Percentiles rank a stretch among this genome's conserved stretches.
Conservation (phyloP, 2,329 filamentous ascomycete species). For the Fusarium duplospermum region DNA sequence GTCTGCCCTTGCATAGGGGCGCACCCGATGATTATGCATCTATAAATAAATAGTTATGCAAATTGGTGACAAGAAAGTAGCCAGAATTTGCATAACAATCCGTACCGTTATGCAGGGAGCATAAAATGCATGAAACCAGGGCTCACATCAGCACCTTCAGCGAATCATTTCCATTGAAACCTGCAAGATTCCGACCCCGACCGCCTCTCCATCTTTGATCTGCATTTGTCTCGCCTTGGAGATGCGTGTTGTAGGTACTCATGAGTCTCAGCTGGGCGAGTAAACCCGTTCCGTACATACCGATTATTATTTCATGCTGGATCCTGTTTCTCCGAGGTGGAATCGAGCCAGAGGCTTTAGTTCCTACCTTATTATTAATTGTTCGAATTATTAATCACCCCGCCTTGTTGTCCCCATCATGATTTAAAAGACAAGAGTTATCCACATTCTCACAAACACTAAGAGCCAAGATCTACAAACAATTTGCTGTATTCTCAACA, state of each 20-base stretch:
- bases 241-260: too few relatives aligned
- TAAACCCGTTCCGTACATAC: neutral
- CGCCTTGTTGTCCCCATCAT: neutral
- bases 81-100: neutral
- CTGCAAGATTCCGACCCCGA: neutral
- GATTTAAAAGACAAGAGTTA: neutral
- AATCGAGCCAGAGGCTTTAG: neutral
- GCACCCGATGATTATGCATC: neutral
- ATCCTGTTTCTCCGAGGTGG: neutral
- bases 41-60: neutral
- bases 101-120: neutral
- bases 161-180: neutral
- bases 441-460: neutral
- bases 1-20: too few relatives aligned
- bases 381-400: neutral
- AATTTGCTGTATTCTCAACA: neutral
- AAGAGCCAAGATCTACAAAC: neutral
- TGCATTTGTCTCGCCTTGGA: neutral
- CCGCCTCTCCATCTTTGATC: neutral
- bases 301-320: neutral
- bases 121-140: neutral
- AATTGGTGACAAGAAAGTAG: neutral
- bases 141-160: neutral
- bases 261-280: neutral
- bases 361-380: neutral